Base-by-base conservation (phyloP, 805 yeast genomes). In the Torulaspora indica region DNA sequence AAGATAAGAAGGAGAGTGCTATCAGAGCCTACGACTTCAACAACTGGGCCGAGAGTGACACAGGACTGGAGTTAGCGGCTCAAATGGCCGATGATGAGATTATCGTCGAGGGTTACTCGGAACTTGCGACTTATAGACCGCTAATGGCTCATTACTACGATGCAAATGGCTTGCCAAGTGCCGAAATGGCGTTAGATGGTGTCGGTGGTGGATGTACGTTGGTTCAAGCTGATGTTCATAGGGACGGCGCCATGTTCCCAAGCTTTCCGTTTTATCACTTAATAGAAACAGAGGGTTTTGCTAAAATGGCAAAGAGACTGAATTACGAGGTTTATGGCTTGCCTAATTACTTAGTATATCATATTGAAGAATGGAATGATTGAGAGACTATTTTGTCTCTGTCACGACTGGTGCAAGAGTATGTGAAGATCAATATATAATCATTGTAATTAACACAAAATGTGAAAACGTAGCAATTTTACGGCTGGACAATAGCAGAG, bases 221-320 rank as follows among this genome's bases (percentile, higher is more conserved):
- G 68, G 99, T 93, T 24, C 88, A 91, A 62, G 95, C 97, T 8
- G 97, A 90, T 55, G 99, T 93, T 42, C 99, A 93, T 68, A 77
- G 98, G 64, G 98, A 93, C 66, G 99, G 99, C 40, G 98, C 98
- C 43, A 91, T 93, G 97, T 93, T 93, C 78, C 98, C 99, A 13
- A 86, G 95, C 39, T 93, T 93, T 78, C 93, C 98, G 48, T 93
- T 93, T 73, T 90, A 91, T 65, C 95, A 93, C 65, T 75, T 93
- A 65, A 89, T 93, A 52, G 98, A 93, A 71, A 90, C 97, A 8
- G 98, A 93, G 69, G 98, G 98, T 13, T 93, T 93, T 68, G 97
- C 93, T n/a, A 84, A 83, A 66, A 93, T 93, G 98, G 96, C 96
- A 35, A 88, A 89, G 66, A 75, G 98, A 56, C 74, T 93, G 51